Conservation (phyloP, 768 basidiomycete species). For the Boletus rubescentipes region DNA sequence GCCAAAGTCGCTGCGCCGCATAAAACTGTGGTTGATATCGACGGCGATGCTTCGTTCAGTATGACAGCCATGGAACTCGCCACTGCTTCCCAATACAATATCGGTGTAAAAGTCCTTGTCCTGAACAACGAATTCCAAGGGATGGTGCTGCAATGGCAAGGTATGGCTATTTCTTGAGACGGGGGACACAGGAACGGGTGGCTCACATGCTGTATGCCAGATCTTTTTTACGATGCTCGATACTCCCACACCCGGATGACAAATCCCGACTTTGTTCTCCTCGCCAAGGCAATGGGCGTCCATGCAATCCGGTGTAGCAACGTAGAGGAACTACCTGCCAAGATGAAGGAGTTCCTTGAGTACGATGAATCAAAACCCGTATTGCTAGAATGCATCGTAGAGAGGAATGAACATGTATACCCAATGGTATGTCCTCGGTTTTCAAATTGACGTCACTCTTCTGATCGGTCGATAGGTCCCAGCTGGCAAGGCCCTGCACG, state of each 20-base stretch:
- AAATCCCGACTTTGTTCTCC: conserved; percentile 92
- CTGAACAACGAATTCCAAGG: conserved; percentile 98
- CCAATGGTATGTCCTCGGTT: conserved; percentile 63
- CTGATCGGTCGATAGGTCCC: conserved; percentile 53
- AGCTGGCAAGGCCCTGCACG: conserved; percentile 92
- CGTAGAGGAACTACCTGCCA: conserved; percentile 77
- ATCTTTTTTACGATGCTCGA: conserved; percentile 95
- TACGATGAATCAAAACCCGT: conserved; percentile 87
- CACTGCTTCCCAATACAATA: conserved; percentile 86
- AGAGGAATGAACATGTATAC: conserved; percentile 84
- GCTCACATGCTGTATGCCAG: conserved; percentile 35
- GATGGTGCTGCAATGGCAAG: conserved; percentile 99
- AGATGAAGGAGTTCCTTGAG: conserved; percentile 99
- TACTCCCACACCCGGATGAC: conserved; percentile 96
- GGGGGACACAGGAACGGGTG: not conserved
- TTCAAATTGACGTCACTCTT: not conserved
- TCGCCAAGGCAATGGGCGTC: conserved; percentile 89
- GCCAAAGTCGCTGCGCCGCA: conserved; percentile 95
- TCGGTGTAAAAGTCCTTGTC: conserved; percentile 92
- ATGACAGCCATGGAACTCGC: conserved; percentile 99
- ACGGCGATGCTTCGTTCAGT: conserved; percentile 97
- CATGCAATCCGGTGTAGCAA: conserved; percentile 80
- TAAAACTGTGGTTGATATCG: conserved; percentile 93
- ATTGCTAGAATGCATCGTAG: conserved; percentile 87
- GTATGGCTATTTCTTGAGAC: conserved; percentile 39